Conservation (phyloP, 2,329 filamentous ascomycete genomes). For the Aspergillus spinulosporus region DNA sequence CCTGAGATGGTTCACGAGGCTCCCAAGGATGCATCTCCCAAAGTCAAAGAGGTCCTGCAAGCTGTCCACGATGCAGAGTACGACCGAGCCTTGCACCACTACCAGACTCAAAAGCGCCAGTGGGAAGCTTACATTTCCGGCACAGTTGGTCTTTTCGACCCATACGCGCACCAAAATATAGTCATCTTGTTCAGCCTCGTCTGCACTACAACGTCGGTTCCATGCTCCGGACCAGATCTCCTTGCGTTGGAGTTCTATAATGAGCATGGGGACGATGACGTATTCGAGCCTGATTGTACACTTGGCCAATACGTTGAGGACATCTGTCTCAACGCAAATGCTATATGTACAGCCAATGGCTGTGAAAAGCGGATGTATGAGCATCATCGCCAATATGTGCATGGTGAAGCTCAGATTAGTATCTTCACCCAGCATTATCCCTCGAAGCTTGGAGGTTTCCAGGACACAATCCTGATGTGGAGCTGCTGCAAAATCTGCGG, state of each 20-base stretch:
- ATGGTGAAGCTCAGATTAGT: slow-evolving; percentile 90
- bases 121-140: slow-evolving; percentile 95
- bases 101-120: slow-evolving; percentile 88
- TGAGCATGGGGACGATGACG: slow-evolving; percentile 71
- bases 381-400: slow-evolving; percentile 95
- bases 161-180: slow-evolving; percentile 94
- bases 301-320: slow-evolving; percentile 95
- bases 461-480: slow-evolving; percentile 92
- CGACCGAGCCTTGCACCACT: slow-evolving; percentile 90
- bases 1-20: slow-evolving; percentile 93
- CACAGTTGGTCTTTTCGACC: slow-evolving; percentile 86
- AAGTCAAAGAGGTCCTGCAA: slow-evolving; percentile 89
- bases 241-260: slow-evolving; percentile 92
- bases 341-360: slow-evolving; percentile 76
- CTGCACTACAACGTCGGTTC: slow-evolving; percentile 89
- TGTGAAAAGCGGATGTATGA: slow-evolving; percentile 88
- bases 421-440: slow-evolving; percentile 80
- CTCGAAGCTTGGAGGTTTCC: slow-evolving; percentile 63
- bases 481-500: slow-evolving; percentile 91
- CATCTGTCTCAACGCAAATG: slow-evolving; percentile 72
- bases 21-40: slow-evolving; percentile 74
- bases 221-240: slow-evolving; percentile 87
- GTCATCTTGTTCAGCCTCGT: slow-evolving; percentile 91
- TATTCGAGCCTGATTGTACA: slow-evolving; percentile 80
- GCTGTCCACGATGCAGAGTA: slow-evolving; percentile 97